These are phyloP conservation scores for Colletotrichum echinochloae DNA, from an alignment of 2,329 filamentous ascomycete genomes.

Conservation along the genomic window DNA sequence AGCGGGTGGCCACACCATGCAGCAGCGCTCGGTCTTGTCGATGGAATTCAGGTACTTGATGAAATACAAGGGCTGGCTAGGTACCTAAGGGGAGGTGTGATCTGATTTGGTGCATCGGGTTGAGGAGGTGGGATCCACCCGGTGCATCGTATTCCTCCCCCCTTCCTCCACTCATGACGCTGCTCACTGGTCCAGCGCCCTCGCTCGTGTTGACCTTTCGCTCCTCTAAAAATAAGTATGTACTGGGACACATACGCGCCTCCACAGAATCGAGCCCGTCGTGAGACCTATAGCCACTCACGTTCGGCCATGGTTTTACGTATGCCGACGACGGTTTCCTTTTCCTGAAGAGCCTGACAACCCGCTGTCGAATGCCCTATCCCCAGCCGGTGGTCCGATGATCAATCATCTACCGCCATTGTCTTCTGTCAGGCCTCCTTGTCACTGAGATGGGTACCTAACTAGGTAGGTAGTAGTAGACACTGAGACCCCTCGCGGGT, in stretches of 20 bases:
- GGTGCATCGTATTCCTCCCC: slow-evolving; percentile 36
- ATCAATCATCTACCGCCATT: neutral
- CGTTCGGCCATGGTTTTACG: neutral
- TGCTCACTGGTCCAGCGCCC: slow-evolving; percentile 5
- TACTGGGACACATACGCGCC: slow-evolving; percentile 20
- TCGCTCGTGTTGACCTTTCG: slow-evolving; percentile 34
- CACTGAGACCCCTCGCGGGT: slow-evolving; percentile 19
- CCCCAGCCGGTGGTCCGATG: neutral
- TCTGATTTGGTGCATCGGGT: slow-evolving; percentile 7
- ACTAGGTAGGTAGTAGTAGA: no score
- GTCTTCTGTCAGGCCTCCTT: neutral
- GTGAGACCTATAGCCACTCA: slow-evolving; percentile 19
- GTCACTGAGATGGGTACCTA: slow-evolving; percentile 18
- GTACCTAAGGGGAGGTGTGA: neutral
- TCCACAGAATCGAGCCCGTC: slow-evolving; percentile 33
- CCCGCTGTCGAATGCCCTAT: neutral
- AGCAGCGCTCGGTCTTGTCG: neutral
- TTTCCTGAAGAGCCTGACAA: neutral
- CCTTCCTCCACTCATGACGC: slow-evolving; percentile 10
- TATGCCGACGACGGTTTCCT: neutral
- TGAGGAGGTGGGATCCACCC: slow-evolving; percentile 27
- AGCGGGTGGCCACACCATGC: slow-evolving; percentile 3
- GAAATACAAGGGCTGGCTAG: slow-evolving; percentile 5
- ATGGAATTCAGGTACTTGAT: neutral
- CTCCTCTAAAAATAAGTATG: slow-evolving; percentile 37